These are phyloP conservation scores for Linnemannia exigua DNA, from an alignment of 192 early-diverging fungal species.

Conservation along the genomic window DNA sequence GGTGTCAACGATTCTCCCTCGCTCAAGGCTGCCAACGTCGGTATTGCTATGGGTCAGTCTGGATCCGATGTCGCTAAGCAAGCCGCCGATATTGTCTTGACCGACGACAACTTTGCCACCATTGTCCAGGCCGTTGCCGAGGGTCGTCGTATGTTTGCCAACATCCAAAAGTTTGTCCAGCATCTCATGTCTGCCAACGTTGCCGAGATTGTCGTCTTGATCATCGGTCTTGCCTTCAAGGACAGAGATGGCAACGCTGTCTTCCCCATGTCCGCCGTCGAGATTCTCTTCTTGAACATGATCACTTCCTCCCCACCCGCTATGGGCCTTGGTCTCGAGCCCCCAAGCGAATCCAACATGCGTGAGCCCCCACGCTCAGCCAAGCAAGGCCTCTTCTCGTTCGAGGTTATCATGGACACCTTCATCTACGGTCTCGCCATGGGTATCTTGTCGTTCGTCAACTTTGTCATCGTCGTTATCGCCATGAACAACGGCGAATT, in stretches of 20 bases:
- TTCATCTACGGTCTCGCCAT: slow-evolving; percentile 76
- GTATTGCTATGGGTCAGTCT: slow-evolving; percentile 91
- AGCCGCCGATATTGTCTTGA: slow-evolving; percentile 92
- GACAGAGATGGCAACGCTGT: slow-evolving; percentile 71
- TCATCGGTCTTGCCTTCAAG: slow-evolving; percentile 81
- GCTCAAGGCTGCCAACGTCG: slow-evolving; percentile 82
- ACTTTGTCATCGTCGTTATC: slow-evolving; percentile 76
- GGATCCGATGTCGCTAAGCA: slow-evolving; percentile 96
- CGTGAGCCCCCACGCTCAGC: slow-evolving; percentile 75
- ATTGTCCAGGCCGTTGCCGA: slow-evolving; percentile 87
- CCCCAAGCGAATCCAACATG: slow-evolving; percentile 76
- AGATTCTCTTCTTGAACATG: slow-evolving; percentile 87
- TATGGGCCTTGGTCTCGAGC: slow-evolving; percentile 83
- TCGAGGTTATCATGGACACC: slow-evolving; percentile 75
- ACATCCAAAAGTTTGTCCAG: slow-evolving; percentile 81
- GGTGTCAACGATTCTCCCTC: slow-evolving; percentile 80
- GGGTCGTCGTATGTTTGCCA: slow-evolving; percentile 86
- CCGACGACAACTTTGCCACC: slow-evolving; percentile 87
- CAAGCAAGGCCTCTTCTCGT: slow-evolving; percentile 76
- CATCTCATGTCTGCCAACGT: slow-evolving; percentile 82
- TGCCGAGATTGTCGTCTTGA: slow-evolving; percentile 78
- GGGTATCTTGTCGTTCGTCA: slow-evolving; percentile 71
- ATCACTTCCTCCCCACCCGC: slow-evolving; percentile 86
- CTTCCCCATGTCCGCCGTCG: slow-evolving; percentile 84
- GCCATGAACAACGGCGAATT: slow-evolving; percentile 72